These are phyloP conservation scores for Scheffersomyces segobiensis DNA, from an alignment of 1,139 yeast genomes.

Conservation along the genomic window DNA sequence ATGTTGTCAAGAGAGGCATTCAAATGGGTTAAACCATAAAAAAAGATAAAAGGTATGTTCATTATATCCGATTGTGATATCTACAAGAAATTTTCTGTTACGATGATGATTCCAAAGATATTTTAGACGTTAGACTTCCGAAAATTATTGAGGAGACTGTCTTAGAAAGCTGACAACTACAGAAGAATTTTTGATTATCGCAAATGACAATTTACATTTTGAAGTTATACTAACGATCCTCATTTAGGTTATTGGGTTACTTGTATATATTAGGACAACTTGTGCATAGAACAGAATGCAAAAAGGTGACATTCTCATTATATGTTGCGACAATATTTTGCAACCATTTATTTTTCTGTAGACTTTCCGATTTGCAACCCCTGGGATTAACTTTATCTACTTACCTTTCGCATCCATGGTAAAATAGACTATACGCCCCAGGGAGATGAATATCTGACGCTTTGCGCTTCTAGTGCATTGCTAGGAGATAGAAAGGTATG, in stretches of 20 bases:
- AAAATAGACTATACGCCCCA: constrained; percentile 20
- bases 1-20: constrained; percentile 58
- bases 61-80: constrained; percentile 2
- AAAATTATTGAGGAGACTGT: constrained; percentile 27
- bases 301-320: not conserved
- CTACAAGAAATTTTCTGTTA: not conserved
- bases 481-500: not conserved
- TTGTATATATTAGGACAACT: not conserved
- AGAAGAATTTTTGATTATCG: not conserved
- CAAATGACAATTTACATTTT: not conserved
- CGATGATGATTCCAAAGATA: constrained; percentile 30
- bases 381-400: constrained; percentile 18
- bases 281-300: not conserved
- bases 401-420: constrained; percentile 10
- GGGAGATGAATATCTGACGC: constrained; percentile 13
- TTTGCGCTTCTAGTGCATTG: not conserved
- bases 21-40: constrained; percentile 29
- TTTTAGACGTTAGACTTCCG: constrained; percentile 35
- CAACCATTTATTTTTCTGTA: not conserved
- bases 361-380: constrained; percentile 5
- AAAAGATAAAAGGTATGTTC: constrained; percentile 15
- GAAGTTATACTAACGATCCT: constrained; percentile 9
- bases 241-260: not conserved
- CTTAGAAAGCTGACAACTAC: constrained; percentile 24
- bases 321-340: not conserved